phyloP scores from a whole-genome alignment of 768 basidiomycete species.

The Tylopilus subfusipes region DNA sequence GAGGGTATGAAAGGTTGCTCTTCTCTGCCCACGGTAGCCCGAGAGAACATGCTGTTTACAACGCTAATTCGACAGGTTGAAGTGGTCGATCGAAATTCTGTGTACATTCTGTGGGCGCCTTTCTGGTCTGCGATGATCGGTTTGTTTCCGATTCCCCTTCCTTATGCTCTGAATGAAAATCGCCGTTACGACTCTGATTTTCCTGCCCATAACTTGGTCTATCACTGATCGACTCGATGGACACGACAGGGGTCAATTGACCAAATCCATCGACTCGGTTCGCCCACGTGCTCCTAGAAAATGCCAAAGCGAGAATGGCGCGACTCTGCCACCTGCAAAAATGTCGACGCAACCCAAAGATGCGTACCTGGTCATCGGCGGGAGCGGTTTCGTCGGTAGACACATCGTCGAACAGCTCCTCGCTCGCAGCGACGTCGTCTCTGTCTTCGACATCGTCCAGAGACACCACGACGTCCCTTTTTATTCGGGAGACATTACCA shows the following conservation, averaged over 20 bases:
- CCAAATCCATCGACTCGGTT: neutral
- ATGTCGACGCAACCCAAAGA: slow-evolving; percentile 43
- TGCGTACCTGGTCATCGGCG: slow-evolving; percentile 88
- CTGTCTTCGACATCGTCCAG: slow-evolving; percentile 90
- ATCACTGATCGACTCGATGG: no score
- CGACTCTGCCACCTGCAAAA: neutral
- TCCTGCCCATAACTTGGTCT: no score
- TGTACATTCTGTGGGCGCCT: no score
- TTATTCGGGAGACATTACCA: slow-evolving; percentile 86
- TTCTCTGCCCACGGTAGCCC: no score
- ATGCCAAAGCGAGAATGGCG: slow-evolving; percentile 5
- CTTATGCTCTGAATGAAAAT: no score
- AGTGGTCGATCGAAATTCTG: neutral
- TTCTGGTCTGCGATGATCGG: no score
- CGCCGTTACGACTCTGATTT: no score
- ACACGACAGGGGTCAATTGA: slow-evolving; percentile 9
- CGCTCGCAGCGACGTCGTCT: slow-evolving; percentile 74
- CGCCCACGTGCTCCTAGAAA: slow-evolving; percentile 9
- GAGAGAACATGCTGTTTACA: no score
- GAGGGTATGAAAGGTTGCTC: no score
- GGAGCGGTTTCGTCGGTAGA: slow-evolving; percentile 87
- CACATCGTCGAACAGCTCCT: slow-evolving; percentile 86
- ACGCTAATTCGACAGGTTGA: neutral
- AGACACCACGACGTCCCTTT: slow-evolving; percentile 84
- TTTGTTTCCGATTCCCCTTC: no score